phyloP scores from a whole-genome alignment of 2,329 filamentous ascomycete species.

The Peltaster fructicola region DNA sequence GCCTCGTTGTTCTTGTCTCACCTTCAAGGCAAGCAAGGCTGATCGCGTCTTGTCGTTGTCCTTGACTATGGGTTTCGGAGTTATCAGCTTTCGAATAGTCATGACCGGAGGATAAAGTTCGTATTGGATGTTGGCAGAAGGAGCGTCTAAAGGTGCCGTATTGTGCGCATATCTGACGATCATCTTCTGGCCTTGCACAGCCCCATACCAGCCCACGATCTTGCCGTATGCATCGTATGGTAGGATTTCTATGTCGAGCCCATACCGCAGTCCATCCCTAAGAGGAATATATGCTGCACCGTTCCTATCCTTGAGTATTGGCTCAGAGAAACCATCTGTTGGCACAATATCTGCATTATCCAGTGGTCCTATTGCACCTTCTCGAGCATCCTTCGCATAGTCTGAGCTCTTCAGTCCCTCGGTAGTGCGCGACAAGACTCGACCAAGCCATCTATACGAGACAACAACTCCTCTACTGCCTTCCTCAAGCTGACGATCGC shows the following conservation, averaged over 20 bases:
- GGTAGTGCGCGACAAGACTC: slow-evolving; percentile 48
- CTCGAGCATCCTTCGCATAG: slow-evolving; percentile 38
- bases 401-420: slow-evolving; percentile 39
- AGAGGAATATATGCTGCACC: slow-evolving; percentile 47
- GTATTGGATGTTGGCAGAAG: slow-evolving; percentile 51
- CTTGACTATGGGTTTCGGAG: slow-evolving; percentile 33
- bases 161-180: slow-evolving; percentile 67
- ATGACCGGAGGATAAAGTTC: slow-evolving; percentile 77
- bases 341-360: slow-evolving; percentile 69
- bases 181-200: slow-evolving; percentile 49
- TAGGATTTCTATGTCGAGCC: slow-evolving; percentile 61
- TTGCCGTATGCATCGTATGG: slow-evolving; percentile 67
- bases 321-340: slow-evolving; percentile 12
- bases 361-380: slow-evolving; percentile 56
- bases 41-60: slow-evolving; percentile 3
- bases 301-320: slow-evolving; percentile 10
- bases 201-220: slow-evolving; percentile 65
- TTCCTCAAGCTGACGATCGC: slow-evolving; percentile 41
- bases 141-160: slow-evolving; percentile 41
- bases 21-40: slow-evolving; percentile 4
- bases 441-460: slow-evolving; percentile 60
- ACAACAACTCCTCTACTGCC: slow-evolving; percentile 63
- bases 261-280: slow-evolving; percentile 43
- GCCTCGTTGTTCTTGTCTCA: slow-evolving; percentile 6
- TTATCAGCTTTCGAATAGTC: slow-evolving; percentile 63